Conservation (phyloP, 768 basidiomycete genomes). For the Cystoderma amianthinum region DNA sequence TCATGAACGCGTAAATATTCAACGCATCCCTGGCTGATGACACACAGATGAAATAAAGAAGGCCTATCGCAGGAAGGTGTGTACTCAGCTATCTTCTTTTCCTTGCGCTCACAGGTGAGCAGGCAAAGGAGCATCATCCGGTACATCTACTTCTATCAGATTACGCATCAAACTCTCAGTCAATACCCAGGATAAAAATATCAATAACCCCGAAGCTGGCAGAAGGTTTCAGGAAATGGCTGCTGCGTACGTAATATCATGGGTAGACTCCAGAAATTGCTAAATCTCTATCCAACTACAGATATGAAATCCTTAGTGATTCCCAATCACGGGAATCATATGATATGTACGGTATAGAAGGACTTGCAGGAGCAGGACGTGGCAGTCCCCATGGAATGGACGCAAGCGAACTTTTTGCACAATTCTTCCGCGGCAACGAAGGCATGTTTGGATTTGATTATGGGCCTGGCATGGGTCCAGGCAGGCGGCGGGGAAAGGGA, state of each 20-base stretch:
- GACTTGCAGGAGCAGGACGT: constrained; percentile 44
- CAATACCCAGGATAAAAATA: constrained; percentile 51
- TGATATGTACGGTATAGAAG: constrained; percentile 68
- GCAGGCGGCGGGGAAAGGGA: constrained; percentile 47
- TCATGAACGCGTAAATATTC: too few relatives aligned
- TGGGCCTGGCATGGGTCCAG: constrained; percentile 36
- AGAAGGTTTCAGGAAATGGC: constrained; percentile 86
- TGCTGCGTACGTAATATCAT: constrained; percentile 58
- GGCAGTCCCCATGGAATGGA: constrained; percentile 47
- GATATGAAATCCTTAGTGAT: constrained; percentile 81
- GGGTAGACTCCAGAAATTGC: neutral
- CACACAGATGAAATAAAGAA: constrained; percentile 82
- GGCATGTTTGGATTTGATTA: constrained; percentile 62
- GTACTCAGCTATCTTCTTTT: constrained; percentile 6
- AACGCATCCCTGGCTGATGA: too few relatives aligned
- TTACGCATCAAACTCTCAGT: neutral
- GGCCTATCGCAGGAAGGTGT: constrained; percentile 89
- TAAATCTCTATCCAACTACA: constrained; percentile 20
- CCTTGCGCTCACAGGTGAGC: constrained; percentile 4
- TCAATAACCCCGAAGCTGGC: constrained; percentile 78
- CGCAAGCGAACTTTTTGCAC: constrained; percentile 64
- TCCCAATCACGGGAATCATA: constrained; percentile 62
- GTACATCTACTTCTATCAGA: constrained; percentile 27
- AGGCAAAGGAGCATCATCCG: constrained; percentile 88
- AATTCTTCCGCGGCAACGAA: constrained; percentile 55